These are phyloP conservation scores for Fusarium napiforme DNA, from an alignment of 2,329 filamentous ascomycete species.

Conservation along the genomic window DNA sequence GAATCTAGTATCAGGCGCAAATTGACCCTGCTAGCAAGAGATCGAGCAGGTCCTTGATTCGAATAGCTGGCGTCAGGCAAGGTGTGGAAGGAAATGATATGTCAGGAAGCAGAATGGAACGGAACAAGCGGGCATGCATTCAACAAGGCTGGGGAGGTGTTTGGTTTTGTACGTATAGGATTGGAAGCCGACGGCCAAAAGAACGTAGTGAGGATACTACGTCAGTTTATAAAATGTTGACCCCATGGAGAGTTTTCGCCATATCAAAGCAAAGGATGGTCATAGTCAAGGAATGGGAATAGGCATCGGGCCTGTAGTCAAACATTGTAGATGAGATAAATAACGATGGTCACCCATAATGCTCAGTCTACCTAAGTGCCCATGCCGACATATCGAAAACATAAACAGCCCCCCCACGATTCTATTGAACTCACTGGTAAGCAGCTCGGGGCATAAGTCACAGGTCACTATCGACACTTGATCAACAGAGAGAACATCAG, in stretches of 20 bases:
- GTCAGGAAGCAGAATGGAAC: conserved; percentile 40
- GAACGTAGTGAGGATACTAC: conserved; percentile 39
- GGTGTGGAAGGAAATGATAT: conserved; percentile 22
- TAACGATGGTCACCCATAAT: not conserved
- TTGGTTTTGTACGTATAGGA: conserved; percentile 45
- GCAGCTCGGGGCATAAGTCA: no score
- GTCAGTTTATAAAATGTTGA: conserved; percentile 30
- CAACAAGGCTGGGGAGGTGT: conserved; percentile 36
- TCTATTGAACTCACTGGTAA: no score
- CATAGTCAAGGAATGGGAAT: conserved; percentile 38
- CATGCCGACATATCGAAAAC: not conserved
- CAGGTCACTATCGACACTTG: not conserved
- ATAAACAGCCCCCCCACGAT: no score
- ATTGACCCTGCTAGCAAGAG: conserved; percentile 32
- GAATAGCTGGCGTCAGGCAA: conserved; percentile 35
- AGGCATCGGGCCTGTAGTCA: not conserved
- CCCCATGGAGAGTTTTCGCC: conserved; percentile 2
- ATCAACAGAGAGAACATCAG: not conserved
- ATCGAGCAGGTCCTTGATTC: conserved; percentile 52
- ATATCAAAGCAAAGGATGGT: not conserved
- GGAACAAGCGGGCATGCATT: conserved; percentile 38
- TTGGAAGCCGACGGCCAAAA: conserved; percentile 33
- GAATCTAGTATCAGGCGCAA: conserved; percentile 41
- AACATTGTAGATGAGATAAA: not conserved
- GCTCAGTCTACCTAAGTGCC: not conserved